Base-by-base conservation (phyloP, 2,329 filamentous ascomycete genomes). In the Simplicillium aogashimaense region DNA sequence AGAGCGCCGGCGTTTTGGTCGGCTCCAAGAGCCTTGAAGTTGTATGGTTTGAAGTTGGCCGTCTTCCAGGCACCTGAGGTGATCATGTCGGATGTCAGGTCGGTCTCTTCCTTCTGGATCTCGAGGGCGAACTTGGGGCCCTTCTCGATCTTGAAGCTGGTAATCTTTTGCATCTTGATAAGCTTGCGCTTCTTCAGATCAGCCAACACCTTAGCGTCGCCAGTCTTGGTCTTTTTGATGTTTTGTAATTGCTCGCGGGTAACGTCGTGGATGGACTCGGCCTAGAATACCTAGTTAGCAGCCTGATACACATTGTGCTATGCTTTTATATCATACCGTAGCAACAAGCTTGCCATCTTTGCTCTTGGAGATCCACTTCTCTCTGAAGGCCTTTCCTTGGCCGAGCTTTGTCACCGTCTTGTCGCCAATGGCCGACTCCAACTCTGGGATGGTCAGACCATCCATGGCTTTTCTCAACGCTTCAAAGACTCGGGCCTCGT, bases 161-260 rank as follows among this genome's bases (percentile, higher is more conserved):
- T 83, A 43, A 86, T 76, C 69, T 95, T 97, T 51, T 86, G 79
- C 55, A 86, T 70, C 49, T 75, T 81, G 47, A 95, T 72, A 37
- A 98, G 75, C 67, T 95, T 97, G 56, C 90, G 80, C 73, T 95
- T 95, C 67, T 83, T 89, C 50, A 95, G 68, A 46, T 97, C 90
- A 40, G 78, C 72, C 20, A 95, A 61, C 29, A 81, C 70, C 64
- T 94, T 94, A 38, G 77, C 58, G 52, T 95, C 86, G 50, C 86
- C 70, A 18, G 81, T 78, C 49, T 77, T 76, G 12, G 75, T 83
- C 50, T 82, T 66, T 60, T 84, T 72, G 53, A 95, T 85, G 37
- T 72, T 72, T 56, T 79, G 71, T 43, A 98, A 73, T 51, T 87
- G 78, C 50, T 88, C 76, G 52, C 78, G 76, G 39, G 86, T 94